phyloP scores from a whole-genome alignment of 2,329 filamentous ascomycete species.

The Pestalotiopsis sp. region DNA sequence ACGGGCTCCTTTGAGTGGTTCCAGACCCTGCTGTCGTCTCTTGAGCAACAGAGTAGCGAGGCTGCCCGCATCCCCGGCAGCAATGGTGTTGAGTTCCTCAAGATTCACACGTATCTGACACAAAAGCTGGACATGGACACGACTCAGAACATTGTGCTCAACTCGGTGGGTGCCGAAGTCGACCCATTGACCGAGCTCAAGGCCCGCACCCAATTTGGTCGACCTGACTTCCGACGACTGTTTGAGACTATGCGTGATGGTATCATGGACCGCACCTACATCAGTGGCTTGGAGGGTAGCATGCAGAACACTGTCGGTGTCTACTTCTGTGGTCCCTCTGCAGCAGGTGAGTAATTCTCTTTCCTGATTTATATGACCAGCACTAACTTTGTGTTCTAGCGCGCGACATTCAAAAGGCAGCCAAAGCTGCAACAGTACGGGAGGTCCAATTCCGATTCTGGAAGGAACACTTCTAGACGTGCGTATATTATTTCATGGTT shows the following conservation, averaged over 20 bases:
- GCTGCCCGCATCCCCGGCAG: constrained; percentile 69
- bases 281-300: constrained; percentile 77
- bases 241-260: constrained; percentile 86
- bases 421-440: constrained; percentile 69
- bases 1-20: constrained; percentile 98
- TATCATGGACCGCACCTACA: constrained; percentile 82
- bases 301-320: constrained; percentile 88
- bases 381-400: constrained; percentile 55
- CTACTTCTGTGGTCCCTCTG: constrained; percentile 94
- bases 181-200: constrained; percentile 93
- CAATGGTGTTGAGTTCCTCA: constrained; percentile 80
- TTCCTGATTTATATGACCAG: not conserved
- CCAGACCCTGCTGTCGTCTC: constrained; percentile 86
- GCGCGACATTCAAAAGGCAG: constrained; percentile 81
- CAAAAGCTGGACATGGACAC: constrained; percentile 91
- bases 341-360: constrained; percentile 51
- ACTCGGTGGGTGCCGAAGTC: constrained; percentile 83
- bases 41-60: constrained; percentile 82
- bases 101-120: constrained; percentile 97
- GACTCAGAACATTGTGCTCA: constrained; percentile 94
- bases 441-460: constrained; percentile 96
- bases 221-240: constrained; percentile 83
- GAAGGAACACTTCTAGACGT: constrained; percentile 84
- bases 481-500: constrained; percentile 1
- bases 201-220: constrained; percentile 89